Percentiles rank a stretch among this genome's conserved stretches.
phyloP scores from a whole-genome alignment of 2,329 filamentous ascomycete species.

The Penicillium sp. region DNA sequence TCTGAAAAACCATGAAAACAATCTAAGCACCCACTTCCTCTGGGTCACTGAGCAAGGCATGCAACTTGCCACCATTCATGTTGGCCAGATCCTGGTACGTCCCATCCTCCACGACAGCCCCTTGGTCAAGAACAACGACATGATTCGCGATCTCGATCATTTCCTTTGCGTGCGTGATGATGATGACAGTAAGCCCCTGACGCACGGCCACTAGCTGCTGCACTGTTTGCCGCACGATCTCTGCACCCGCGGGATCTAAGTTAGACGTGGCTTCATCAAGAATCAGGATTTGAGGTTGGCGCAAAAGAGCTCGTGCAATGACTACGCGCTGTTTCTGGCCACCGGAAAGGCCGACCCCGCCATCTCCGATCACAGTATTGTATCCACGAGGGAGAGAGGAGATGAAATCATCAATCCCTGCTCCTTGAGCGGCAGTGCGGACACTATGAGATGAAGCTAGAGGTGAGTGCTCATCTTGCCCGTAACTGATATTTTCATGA shows the following conservation, averaged over 20 bases:
- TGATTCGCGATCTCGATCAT: slow-evolving; percentile 83
- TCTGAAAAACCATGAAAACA: not conserved
- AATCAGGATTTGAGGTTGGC: slow-evolving; percentile 69
- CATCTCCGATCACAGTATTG: slow-evolving; percentile 71
- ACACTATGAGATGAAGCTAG: slow-evolving; percentile 50
- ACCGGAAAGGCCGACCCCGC: slow-evolving; percentile 69
- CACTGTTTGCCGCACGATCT: slow-evolving; percentile 63
- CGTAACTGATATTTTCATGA: slow-evolving; percentile 67
- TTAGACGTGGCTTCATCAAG: slow-evolving; percentile 85
- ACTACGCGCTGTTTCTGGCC: slow-evolving; percentile 80
- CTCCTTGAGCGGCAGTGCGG: slow-evolving; percentile 55
- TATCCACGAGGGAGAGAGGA: slow-evolving; percentile 68
- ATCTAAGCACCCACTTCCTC: slow-evolving; percentile 1
- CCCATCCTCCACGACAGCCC: slow-evolving; percentile 67
- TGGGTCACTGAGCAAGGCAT: slow-evolving; percentile 32
- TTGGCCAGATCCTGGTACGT: slow-evolving; percentile 60
- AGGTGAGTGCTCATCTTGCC: slow-evolving; percentile 57
- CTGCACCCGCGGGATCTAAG: slow-evolving; percentile 68
- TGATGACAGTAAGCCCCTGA: slow-evolving; percentile 64
- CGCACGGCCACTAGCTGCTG: slow-evolving; percentile 47
- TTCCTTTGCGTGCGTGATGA: slow-evolving; percentile 77
- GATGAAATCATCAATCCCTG: slow-evolving; percentile 73
- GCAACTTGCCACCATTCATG: slow-evolving; percentile 47
- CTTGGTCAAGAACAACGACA: slow-evolving; percentile 69
- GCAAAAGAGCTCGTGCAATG: slow-evolving; percentile 74